Evolutionary conservation across 108 stramenopile species (phyloP).

Genomic region (Fistulifera solaris): DNA sequence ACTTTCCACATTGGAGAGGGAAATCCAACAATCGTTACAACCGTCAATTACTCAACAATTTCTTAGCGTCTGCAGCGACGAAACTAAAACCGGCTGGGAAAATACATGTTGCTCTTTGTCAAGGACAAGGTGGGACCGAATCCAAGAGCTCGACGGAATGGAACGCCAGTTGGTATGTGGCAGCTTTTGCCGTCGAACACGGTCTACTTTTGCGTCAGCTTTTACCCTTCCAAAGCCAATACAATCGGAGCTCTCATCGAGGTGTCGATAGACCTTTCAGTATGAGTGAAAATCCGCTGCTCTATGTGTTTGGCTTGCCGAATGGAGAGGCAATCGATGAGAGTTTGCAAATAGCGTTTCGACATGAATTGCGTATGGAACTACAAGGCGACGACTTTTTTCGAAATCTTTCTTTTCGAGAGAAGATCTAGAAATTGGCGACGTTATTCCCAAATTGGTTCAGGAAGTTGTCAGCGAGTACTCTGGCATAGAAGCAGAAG

Average conservation of each 20-base stretch:
- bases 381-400: slow-evolving; percentile 19
- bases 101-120: slow-evolving; percentile 63
- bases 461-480: slow-evolving; percentile 27
- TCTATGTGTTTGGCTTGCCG: slow-evolving; percentile 46
- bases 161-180: slow-evolving; percentile 65
- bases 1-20: slow-evolving; percentile 84
- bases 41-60: slow-evolving; percentile 46
- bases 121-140: slow-evolving; percentile 61
- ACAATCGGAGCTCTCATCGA: slow-evolving; percentile 60
- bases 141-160: slow-evolving; percentile 40
- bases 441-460: slow-evolving; percentile 39
- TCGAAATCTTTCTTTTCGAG: slow-evolving; percentile 7
- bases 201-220: slow-evolving; percentile 44
- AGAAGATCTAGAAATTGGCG: slow-evolving; percentile 43
- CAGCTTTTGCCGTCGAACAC: slow-evolving; percentile 50
- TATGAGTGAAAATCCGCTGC: slow-evolving; percentile 38
- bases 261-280: slow-evolving; percentile 64
- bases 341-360: slow-evolving; percentile 59
- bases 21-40: slow-evolving; percentile 69
- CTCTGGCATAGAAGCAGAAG: slow-evolving; percentile 54
- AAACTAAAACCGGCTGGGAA: slow-evolving; percentile 43
- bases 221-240: slow-evolving; percentile 34
- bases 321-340: slow-evolving; percentile 20
- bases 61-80: slow-evolving; percentile 44
- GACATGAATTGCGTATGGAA: slow-evolving; percentile 67